A percentile compares a stretch with the other conserved stretches of the same genome.
Conservation (phyloP, 2,329 filamentous ascomycete species). For the Massarina eburnea region DNA sequence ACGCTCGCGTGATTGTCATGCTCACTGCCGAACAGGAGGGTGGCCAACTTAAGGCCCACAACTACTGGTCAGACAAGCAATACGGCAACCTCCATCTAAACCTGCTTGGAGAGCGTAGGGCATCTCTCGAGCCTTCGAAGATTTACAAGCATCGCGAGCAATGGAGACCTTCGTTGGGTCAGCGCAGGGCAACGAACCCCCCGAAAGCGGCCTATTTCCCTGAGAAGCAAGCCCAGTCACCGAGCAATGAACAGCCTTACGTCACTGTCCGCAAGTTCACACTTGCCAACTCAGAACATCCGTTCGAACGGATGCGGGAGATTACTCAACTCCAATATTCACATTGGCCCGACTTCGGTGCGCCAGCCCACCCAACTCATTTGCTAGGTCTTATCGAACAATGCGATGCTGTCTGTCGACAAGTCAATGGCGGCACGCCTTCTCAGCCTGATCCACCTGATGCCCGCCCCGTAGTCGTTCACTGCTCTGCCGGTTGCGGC, state of each 20-base stretch:
- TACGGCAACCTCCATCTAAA: conserved; percentile 79
- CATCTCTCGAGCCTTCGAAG: conserved; percentile 67
- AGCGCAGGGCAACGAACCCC: conserved; percentile 38
- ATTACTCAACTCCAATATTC: conserved; percentile 94
- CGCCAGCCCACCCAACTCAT: conserved; percentile 84
- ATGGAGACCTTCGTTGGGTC: conserved; percentile 36
- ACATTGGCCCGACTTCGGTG: conserved; percentile 96
- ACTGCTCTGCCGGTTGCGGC: conserved; percentile 94
- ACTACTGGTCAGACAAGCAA: conserved; percentile 81
- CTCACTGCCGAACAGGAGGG: conserved; percentile 92
- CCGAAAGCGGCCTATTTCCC: conserved; percentile 30
- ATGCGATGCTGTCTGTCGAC: conserved; percentile 69
- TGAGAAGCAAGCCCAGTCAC: conserved; percentile 26
- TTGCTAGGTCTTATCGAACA: conserved; percentile 88
- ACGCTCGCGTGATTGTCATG: conserved; percentile 93
- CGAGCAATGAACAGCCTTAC: conserved; percentile 64
- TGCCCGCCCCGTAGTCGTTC: conserved; percentile 78
- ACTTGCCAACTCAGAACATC: conserved; percentile 72
- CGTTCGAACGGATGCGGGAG: conserved; percentile 85
- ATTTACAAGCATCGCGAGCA: conserved; percentile 50
- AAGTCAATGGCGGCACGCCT: conserved; percentile 51
- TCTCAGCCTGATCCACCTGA: conserved; percentile 57
- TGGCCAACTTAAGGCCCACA: conserved; percentile 90
- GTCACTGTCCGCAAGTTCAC: conserved; percentile 87
- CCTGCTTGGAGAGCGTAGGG: conserved; percentile 76